Conservation (phyloP, 2,329 filamentous ascomycete species). For the Trichoderma asperellum region DNA sequence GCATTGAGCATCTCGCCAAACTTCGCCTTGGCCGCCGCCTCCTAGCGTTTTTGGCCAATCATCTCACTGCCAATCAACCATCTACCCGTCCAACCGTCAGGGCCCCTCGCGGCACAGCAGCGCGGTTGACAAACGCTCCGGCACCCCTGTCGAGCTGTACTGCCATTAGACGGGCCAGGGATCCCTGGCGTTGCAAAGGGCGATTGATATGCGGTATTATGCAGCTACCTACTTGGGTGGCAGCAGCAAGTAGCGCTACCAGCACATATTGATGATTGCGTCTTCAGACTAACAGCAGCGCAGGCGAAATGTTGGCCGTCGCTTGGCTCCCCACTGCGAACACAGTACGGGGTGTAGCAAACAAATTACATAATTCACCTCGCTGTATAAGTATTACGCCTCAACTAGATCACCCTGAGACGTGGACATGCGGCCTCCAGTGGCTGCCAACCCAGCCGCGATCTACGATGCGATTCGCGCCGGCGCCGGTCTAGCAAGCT, state of each 20-base stretch:
- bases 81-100: background rate
- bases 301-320: background rate
- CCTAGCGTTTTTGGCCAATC: background rate
- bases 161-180: background rate
- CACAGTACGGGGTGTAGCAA: background rate
- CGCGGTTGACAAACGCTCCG: constrained; percentile 5
- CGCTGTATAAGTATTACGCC: background rate
- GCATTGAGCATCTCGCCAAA: background rate
- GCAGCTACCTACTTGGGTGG: background rate
- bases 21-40: background rate
- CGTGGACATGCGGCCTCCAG: constrained; percentile 4
- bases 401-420: constrained; percentile 10
- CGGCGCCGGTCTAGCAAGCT: constrained; percentile 1
- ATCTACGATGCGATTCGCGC: constrained; percentile 23
- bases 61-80: background rate
- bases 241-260: background rate
- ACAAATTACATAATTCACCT: constrained; percentile 12
- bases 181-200: background rate
- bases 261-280: background rate
- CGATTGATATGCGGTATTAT: background rate
- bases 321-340: background rate
- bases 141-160: constrained; percentile 5
- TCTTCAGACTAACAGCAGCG: background rate
- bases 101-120: constrained; percentile 5
- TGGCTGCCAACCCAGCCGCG: constrained; percentile 13